phyloP scores from a whole-genome alignment of 2,329 filamentous ascomycete genomes.

The Lasiodiplodia theobromae region DNA sequence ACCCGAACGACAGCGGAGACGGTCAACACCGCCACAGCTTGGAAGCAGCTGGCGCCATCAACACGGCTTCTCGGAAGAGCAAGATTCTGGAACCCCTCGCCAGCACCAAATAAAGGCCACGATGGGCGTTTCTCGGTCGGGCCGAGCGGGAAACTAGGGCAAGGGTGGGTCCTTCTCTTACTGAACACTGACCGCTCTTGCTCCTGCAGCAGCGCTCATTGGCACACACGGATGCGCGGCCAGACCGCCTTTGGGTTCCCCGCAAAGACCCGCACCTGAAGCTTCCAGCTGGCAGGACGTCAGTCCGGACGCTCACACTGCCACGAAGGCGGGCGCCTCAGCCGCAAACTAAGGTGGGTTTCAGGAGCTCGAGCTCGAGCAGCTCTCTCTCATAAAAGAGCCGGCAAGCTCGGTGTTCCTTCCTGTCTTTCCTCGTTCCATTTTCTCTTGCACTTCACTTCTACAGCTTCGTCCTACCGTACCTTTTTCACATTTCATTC shows the following conservation, averaged over 20 bases:
- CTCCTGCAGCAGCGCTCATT: neutral
- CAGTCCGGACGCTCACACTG: constrained; percentile 11
- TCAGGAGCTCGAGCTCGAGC: constrained; percentile 14
- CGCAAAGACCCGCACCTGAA: constrained; percentile 16
- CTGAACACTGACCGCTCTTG: constrained; percentile 19
- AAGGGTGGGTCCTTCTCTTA: constrained; percentile 2
- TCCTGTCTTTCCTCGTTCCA: neutral
- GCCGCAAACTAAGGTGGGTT: constrained; percentile 3
- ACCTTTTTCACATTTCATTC: neutral
- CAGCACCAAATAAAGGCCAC: constrained; percentile 8
- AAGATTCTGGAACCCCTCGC: constrained; percentile 11
- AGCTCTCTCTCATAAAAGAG: neutral
- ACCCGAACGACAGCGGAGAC: neutral
- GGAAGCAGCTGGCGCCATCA: neutral
- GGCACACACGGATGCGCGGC: neutral
- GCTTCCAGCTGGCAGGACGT: constrained; percentile 23
- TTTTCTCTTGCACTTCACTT: neutral
- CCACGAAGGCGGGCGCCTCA: constrained; percentile 4
- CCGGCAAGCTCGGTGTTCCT: neutral
- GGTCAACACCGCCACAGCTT: constrained; percentile 14
- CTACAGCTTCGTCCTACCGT: neutral
- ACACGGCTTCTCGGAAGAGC: constrained; percentile 12
- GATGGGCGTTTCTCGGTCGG: constrained; percentile 16
- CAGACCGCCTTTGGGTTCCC: constrained; percentile 18
- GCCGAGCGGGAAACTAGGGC: constrained; percentile 23